Evolutionary conservation across 2,329 filamentous ascomycete genomes (phyloP), one percentile per base, ranked within the genome.

Genomic region (Arthrinium phaeospermum): DNA sequence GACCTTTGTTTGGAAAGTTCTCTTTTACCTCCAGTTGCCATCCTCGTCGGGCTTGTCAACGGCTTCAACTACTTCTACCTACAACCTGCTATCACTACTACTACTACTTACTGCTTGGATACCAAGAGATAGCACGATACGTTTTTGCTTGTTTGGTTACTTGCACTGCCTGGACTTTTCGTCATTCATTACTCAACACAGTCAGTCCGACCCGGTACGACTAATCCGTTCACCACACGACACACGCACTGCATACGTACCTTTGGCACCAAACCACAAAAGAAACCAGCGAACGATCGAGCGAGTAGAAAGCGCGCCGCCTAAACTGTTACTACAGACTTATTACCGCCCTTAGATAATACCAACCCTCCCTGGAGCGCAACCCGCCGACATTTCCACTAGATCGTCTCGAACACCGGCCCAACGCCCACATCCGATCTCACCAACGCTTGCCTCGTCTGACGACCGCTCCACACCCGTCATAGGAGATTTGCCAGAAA

Each of bases 391-490:
- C 44, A 46, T 47, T 68, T 47, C 27, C 67, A 47, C 67, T 68
- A 64, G 67, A 68, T 68, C 67, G 67, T 68, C 41, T 45, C 67
- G 67, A 46, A 47, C n/a, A 47, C 67, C 67, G 30, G 67, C 67
- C 44, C 24, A 45, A 68, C 41, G 41, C 67, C 45, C 64, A 68
- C 37, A 44, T 44, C 64, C 44, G 64, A 44, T 68, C 44, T 68
- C 64, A 61, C 64, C 37, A 44, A 68, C 64, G 64, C 37, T 44
- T 68, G 45, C 67, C 67, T 68, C 45, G 67, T 47, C 67, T 47
- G 67, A 68, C 45, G 45, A 68, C 67, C 30, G 24, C 67, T 68
- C 67, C 67, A 68, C 67, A 68, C 67, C 64, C 64, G 64, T 68
- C 64, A 68, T 46, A 45, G 64, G 64, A 68, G 37, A 44, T 68